Percentiles rank a stretch among this genome's conserved stretches.
Conservation (phyloP, 768 basidiomycete species). For the Cubamyces sp. region DNA sequence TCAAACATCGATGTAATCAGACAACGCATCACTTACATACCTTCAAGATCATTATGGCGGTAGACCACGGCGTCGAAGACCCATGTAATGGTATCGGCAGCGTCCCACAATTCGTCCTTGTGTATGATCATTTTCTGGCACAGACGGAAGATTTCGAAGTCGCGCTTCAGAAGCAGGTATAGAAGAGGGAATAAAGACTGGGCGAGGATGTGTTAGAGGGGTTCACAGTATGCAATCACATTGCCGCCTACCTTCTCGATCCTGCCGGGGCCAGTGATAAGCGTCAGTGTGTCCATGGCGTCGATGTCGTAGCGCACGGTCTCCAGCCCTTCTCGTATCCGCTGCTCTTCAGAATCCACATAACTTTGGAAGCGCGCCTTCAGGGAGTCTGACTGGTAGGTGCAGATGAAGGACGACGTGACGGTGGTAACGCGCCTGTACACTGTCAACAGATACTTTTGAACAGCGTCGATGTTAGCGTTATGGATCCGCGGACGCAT, state of each 20-base stretch:
- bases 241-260: constrained; percentile 37
- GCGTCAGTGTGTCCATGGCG: constrained; percentile 33
- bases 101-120: constrained; percentile 35
- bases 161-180: constrained; percentile 39
- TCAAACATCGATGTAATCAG: background rate
- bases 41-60: constrained; percentile 32
- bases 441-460: constrained; percentile 32
- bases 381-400: constrained; percentile 28
- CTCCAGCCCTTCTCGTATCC: constrained; percentile 35
- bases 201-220: background rate
- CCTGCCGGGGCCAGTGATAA: constrained; percentile 38
- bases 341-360: constrained; percentile 32
- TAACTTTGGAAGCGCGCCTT: constrained; percentile 34
- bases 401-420: constrained; percentile 19
- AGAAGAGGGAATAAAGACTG: constrained; percentile 43
- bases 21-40: constrained; percentile 12
- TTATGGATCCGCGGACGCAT: constrained; percentile 17
- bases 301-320: constrained; percentile 39
- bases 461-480: constrained; percentile 29
- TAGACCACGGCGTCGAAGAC: constrained; percentile 28
- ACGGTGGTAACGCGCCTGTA: constrained; percentile 11
- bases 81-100: constrained; percentile 27
- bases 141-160: constrained; percentile 39
- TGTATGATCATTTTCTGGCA: constrained; percentile 33
- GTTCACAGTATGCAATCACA: background rate